These are phyloP conservation scores for Candida sakaeoensis DNA, from an alignment of 805 yeast genomes.

Conservation along the genomic window DNA sequence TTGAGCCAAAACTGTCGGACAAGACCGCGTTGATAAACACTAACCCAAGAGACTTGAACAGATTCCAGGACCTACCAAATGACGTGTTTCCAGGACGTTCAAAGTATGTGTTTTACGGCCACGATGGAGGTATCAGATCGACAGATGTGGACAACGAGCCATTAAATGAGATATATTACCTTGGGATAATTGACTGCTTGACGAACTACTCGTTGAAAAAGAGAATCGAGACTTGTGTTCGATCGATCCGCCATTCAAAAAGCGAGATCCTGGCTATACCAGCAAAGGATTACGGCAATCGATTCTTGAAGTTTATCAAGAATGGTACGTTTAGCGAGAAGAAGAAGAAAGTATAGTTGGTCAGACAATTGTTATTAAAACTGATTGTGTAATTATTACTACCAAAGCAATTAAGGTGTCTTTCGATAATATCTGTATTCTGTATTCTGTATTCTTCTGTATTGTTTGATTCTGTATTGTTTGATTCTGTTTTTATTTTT, in stretches of 20 bases:
- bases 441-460: no score
- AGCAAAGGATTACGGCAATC: conserved; percentile 81
- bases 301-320: conserved; percentile 72
- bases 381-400: no score
- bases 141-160: conserved; percentile 63
- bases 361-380: no score
- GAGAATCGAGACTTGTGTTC: conserved; percentile 79
- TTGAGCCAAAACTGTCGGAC: conserved; percentile 39
- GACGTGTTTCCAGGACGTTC: conserved; percentile 46
- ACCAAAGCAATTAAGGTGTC: no score
- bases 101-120: conserved; percentile 61
- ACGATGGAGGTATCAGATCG: conserved; percentile 81
- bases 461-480: no score
- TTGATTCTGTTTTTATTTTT: no score
- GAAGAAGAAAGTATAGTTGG: no score
- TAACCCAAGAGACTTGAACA: conserved; percentile 42
- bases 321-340: conserved; percentile 21
- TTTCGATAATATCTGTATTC: no score
- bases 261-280: conserved; percentile 84
- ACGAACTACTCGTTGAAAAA: conserved; percentile 76
- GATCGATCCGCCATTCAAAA: conserved; percentile 66
- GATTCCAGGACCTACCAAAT: conserved; percentile 39
- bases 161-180: conserved; percentile 67
- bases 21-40: conserved; percentile 42
- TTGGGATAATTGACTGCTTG: conserved; percentile 92